phyloP scores from a whole-genome alignment of 495 filamentous ascomycete genomes.

The Penicillium paradoxum region DNA sequence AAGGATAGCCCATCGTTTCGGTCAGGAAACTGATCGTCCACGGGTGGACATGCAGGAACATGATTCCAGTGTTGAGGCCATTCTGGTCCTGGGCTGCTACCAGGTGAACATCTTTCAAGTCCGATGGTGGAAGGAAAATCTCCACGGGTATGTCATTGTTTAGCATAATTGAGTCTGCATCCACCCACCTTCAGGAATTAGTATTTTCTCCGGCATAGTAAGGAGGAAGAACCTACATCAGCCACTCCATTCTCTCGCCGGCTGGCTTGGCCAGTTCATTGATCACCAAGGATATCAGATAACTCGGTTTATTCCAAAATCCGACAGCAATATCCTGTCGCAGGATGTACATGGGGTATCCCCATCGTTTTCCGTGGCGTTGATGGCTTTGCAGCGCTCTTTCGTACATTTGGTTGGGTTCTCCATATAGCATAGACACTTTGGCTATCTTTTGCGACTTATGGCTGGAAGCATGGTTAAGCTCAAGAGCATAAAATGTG shows the following conservation, averaged over 20 bases:
- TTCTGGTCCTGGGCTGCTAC: constrained; percentile 32
- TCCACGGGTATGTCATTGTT: constrained; percentile 40
- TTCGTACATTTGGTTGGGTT: constrained; percentile 31
- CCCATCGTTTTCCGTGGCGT: constrained; percentile 32
- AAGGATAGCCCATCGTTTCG: constrained; percentile 29
- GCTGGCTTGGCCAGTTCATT: constrained; percentile 38
- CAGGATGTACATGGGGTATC: constrained; percentile 37
- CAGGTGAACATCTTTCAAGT: constrained; percentile 37
- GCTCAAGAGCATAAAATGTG: too few species aligned
- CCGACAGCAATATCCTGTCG: constrained; percentile 29
- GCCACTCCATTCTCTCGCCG: constrained; percentile 36
- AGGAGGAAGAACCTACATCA: constrained; percentile 29
- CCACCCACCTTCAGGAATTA: constrained; percentile 33
- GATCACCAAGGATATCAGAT: constrained; percentile 36
- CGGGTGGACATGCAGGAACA: constrained; percentile 34
- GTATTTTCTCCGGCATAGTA: neutral
- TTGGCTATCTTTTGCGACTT: constrained; percentile 16
- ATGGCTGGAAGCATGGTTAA: neutral
- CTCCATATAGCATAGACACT: constrained; percentile 31
- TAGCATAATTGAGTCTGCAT: constrained; percentile 40
- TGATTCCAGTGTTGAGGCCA: constrained; percentile 30
- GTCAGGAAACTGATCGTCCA: constrained; percentile 37
- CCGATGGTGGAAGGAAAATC: constrained; percentile 40
- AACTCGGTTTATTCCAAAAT: constrained; percentile 41
- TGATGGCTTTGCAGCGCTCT: constrained; percentile 36